These are phyloP conservation scores for Dalechampia spathulata DNA, from an alignment of 441 rosid genomes.

Conservation along the genomic window DNA sequence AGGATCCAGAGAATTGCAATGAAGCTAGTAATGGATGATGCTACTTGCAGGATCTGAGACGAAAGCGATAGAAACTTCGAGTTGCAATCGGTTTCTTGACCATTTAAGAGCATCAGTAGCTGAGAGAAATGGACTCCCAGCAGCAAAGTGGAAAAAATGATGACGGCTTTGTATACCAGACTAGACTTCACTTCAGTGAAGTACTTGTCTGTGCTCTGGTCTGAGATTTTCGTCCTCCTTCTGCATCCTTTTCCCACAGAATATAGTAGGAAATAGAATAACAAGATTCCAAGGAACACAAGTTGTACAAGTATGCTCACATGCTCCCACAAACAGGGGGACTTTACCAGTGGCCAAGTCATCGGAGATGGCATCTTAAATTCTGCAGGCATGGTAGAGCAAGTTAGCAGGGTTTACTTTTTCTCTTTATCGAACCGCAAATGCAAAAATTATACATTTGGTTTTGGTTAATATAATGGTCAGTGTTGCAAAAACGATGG, in stretches of 20 bases:
- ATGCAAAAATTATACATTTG: background rate
- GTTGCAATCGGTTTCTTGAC: conserved; percentile 29
- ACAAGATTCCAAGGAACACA: conserved; percentile 39
- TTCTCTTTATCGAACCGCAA: background rate
- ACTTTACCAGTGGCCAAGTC: conserved; percentile 34
- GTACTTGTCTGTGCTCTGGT: conserved; percentile 26
- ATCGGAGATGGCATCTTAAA: conserved; percentile 23
- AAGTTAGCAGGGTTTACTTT: background rate
- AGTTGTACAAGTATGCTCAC: conserved; percentile 40
- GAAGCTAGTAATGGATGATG: conserved; percentile 42
- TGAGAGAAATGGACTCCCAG: conserved; percentile 41
- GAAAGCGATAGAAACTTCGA: conserved; percentile 35
- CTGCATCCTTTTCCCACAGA: conserved; percentile 22
- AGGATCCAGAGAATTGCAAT: conserved; percentile 32
- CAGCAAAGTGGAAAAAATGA: conserved; percentile 37
- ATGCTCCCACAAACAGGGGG: conserved; percentile 57
- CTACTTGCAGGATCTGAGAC: conserved; percentile 49
- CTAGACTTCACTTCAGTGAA: conserved; percentile 24
- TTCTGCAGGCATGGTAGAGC: conserved; percentile 20
- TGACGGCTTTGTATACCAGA: conserved; percentile 38
- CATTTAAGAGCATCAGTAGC: conserved; percentile 37
- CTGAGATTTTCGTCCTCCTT: conserved; percentile 19
- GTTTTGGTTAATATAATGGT: background rate
- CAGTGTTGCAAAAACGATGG: too few species aligned
- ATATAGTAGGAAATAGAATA: conserved; percentile 25